Conservation (phyloP, 768 basidiomycete species). For the Boletus subcaerulescens region DNA sequence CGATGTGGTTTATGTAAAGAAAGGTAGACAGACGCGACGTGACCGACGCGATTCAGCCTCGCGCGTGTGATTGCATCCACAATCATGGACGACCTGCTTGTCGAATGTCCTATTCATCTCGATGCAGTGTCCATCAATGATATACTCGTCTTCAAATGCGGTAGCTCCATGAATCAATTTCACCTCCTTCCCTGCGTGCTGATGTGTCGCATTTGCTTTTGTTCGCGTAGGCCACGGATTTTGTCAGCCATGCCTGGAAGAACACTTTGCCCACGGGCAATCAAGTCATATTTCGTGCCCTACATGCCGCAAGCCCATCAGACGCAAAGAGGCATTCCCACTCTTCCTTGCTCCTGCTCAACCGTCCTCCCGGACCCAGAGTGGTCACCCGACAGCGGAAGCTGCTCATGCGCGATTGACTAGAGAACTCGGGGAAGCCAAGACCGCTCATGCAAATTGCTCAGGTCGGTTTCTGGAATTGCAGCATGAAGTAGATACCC, state of each 20-base stretch:
- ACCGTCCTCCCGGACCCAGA: neutral
- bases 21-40: too few species aligned
- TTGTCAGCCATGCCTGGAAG: conserved; percentile 28
- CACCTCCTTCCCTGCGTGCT: conserved; percentile 3
- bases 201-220: conserved; percentile 10
- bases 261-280: conserved; percentile 14
- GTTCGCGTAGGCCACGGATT: conserved; percentile 30
- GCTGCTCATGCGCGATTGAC: conserved; percentile 5
- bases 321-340: conserved; percentile 25
- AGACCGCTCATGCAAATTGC: conserved; percentile 14
- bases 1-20: too few species aligned
- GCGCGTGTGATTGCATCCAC: neutral
- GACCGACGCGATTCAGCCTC: neutral
- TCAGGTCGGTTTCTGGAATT: conserved; percentile 5
- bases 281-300: conserved; percentile 19
- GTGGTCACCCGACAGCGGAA: conserved; percentile 2
- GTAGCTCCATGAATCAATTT: conserved; percentile 16
- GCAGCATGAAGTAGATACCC: conserved; percentile 10
- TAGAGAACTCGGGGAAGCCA: conserved; percentile 13
- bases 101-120: conserved; percentile 34
- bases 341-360: conserved; percentile 26
- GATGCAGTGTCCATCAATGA: conserved; percentile 27
- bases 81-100: conserved; percentile 20
- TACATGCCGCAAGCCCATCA: conserved; percentile 30
- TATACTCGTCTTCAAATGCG: conserved; percentile 30